Conservation (phyloP, 2,329 filamentous ascomycete species). For the Chaetomiaceae sp. region DNA sequence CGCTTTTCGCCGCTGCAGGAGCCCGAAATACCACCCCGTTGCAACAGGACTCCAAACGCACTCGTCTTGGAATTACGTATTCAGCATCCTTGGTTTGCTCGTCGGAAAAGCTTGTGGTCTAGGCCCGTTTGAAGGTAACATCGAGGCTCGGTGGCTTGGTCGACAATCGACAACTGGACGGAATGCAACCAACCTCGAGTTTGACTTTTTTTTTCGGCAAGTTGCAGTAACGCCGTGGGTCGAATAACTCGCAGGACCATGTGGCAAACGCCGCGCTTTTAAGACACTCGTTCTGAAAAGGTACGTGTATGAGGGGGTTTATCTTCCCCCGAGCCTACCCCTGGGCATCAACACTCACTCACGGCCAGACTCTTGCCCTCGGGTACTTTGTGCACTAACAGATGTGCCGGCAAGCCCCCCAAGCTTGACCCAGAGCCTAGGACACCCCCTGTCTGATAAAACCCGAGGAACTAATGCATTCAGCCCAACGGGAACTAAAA, state of each 20-base stretch:
- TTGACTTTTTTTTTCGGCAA: not conserved
- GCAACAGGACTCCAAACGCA: not conserved
- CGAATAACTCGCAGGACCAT: not conserved
- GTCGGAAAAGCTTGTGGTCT: too few species aligned
- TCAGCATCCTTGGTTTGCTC: too few species aligned
- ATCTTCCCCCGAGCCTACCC: constrained; percentile 2
- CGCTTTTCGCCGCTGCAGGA: not conserved
- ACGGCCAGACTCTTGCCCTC: too few species aligned
- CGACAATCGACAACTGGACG: not conserved
- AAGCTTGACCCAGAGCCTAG: constrained; percentile 1
- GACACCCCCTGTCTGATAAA: constrained; percentile 15
- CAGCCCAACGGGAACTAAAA: constrained; percentile 32
- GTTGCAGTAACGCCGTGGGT: too few species aligned
- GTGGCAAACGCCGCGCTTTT: too few species aligned
- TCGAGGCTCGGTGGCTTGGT: not conserved
- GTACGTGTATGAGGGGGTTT: not conserved
- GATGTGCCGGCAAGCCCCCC: not conserved
- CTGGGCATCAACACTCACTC: constrained; percentile 10
- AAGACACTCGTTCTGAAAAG: not conserved
- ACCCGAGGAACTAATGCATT: constrained; percentile 18
- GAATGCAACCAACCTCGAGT: not conserved
- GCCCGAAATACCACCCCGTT: constrained; percentile 3
- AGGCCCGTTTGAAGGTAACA: not conserved
- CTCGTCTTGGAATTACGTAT: not conserved
- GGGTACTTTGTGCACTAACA: constrained; percentile 18